phyloP scores from a whole-genome alignment of 139 green algal species.

The Mesotaenium endlicherianum region DNA sequence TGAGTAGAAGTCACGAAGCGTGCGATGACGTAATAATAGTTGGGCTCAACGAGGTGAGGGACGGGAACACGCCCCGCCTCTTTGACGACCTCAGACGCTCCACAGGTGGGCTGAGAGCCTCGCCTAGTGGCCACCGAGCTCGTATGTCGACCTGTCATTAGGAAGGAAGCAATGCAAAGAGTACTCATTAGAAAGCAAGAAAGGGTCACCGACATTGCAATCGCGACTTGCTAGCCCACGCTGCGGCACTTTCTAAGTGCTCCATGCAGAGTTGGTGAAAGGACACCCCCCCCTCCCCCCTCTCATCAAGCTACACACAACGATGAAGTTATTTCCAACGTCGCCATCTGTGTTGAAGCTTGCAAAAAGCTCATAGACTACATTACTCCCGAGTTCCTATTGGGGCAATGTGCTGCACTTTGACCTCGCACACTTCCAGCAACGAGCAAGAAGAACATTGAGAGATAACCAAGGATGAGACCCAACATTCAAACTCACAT shows the following conservation, averaged over 20 bases:
- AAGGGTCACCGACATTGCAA: neutral
- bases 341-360: neutral
- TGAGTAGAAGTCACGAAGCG: too few relatives aligned
- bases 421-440: neutral
- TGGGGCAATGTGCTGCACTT: neutral
- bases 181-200: neutral
- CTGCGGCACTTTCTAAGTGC: neutral
- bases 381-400: neutral
- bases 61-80: neutral
- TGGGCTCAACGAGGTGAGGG: conserved; percentile 14
- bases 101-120: neutral
- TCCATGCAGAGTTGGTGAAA: neutral
- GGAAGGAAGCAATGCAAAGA: neutral
- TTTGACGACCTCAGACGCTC: neutral
- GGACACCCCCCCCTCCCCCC: neutral
- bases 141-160: conserved; percentile 21
- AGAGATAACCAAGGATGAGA: neutral
- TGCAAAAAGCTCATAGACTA: neutral
- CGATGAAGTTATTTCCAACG: neutral
- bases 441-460: neutral
- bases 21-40: too few relatives aligned
- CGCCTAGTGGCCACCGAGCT: conserved; percentile 6
- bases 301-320: conserved; percentile 7
- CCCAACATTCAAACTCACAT: neutral
- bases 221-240: neutral